Percentiles rank a stretch among this genome's conserved stretches.
These are phyloP conservation scores for Boletus hoseneyae DNA, from an alignment of 1,284 basidiomycete genomes.

Conservation along the genomic window DNA sequence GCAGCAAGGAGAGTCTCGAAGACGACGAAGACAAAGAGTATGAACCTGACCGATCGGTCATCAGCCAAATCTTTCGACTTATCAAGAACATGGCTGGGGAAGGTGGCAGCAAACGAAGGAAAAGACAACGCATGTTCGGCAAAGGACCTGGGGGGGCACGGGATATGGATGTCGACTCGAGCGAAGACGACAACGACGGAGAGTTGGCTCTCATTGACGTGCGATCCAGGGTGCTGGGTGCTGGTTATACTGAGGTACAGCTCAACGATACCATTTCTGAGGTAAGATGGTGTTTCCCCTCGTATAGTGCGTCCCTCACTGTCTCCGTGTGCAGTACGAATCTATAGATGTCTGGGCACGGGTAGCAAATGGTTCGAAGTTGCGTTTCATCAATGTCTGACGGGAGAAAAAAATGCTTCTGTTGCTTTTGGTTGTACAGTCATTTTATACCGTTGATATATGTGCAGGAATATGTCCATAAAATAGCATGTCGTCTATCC, in stretches of 20 bases:
- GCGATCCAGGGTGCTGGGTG: slow-evolving; percentile 76
- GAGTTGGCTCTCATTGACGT: slow-evolving; percentile 82
- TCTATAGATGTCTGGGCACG: slow-evolving; percentile 73
- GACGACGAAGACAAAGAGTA: slow-evolving; percentile 72
- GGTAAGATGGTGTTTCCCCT: slow-evolving; percentile 45
- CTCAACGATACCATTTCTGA: slow-evolving; percentile 79
- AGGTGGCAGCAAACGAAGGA: slow-evolving; percentile 38
- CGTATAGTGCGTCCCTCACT: slow-evolving; percentile 8
- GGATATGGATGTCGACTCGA: slow-evolving; percentile 64
- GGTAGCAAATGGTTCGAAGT: slow-evolving; percentile 72
- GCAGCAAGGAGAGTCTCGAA: slow-evolving; percentile 86
- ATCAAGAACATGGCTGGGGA: slow-evolving; percentile 78
- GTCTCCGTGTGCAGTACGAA: slow-evolving; percentile 62
- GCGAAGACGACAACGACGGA: slow-evolving; percentile 56
- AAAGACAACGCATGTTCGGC: slow-evolving; percentile 52
- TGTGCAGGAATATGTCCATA: slow-evolving; percentile 20
- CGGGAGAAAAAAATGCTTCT: background rate
- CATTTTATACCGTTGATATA: slow-evolving; percentile 14
- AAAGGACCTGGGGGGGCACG: slow-evolving; percentile 65
- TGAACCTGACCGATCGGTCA: slow-evolving; percentile 73
- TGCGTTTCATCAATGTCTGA: slow-evolving; percentile 51
- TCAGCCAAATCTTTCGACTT: slow-evolving; percentile 83
- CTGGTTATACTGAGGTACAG: slow-evolving; percentile 88
- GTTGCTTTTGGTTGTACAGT: slow-evolving; percentile 8
- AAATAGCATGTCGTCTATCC: slow-evolving; percentile 15